phyloP scores from a whole-genome alignment of 1,284 basidiomycete genomes.

The Cutaneotrichosporon dermatis region DNA sequence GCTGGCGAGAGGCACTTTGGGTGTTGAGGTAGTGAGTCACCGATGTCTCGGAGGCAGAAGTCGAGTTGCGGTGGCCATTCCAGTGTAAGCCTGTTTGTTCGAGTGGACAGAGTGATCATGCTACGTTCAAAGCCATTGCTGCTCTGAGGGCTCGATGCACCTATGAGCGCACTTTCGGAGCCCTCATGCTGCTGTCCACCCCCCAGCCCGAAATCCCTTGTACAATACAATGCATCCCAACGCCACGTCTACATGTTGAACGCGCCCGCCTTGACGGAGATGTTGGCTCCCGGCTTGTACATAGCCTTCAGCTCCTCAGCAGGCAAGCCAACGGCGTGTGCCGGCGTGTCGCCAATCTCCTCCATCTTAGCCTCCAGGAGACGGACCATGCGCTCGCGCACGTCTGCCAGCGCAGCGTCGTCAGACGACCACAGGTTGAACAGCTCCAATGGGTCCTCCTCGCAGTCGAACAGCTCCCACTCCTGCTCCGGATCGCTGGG shows the following conservation, averaged over 20 bases:
- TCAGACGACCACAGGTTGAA: constrained; percentile 19
- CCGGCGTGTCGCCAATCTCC: constrained; percentile 23
- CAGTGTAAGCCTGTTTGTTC: too few relatives aligned
- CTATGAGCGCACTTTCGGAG: too few relatives aligned
- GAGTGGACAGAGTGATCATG: too few relatives aligned
- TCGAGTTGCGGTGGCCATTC: too few relatives aligned
- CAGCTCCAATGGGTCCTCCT: constrained; percentile 24
- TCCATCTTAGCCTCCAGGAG: constrained; percentile 24
- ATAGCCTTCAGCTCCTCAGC: constrained; percentile 1
- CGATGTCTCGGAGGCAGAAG: too few relatives aligned
- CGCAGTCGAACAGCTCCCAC: constrained; percentile 28
- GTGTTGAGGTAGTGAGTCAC: too few relatives aligned
- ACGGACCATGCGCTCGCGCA: constrained; percentile 18
- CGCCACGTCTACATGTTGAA: constrained; percentile 8
- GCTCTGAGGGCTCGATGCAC: too few relatives aligned
- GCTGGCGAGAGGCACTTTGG: too few relatives aligned
- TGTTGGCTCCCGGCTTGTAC: constrained; percentile 6
- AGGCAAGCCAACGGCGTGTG: constrained; percentile 13
- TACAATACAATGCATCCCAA: too few relatives aligned
- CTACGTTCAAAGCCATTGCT: too few relatives aligned
- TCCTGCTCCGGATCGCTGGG: constrained; percentile 20
- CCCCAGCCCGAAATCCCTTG: too few relatives aligned
- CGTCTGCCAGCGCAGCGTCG: constrained; percentile 5
- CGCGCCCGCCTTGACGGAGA: constrained; percentile 4
- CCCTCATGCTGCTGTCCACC: too few relatives aligned